These are phyloP conservation scores for Nicotiana paniculata DNA, from an alignment of 257 asterid species.

Conservation along the genomic window DNA sequence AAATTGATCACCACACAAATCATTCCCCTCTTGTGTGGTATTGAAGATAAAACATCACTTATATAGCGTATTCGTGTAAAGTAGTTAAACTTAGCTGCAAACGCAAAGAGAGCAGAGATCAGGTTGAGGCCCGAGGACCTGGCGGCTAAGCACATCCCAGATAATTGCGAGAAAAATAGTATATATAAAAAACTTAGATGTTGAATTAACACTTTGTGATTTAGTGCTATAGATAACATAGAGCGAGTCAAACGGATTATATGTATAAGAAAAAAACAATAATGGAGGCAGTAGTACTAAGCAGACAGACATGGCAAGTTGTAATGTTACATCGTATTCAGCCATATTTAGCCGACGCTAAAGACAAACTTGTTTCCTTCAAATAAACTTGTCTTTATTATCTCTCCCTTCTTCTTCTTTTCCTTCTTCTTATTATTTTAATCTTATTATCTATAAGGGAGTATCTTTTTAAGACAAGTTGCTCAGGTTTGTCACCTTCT, in stretches of 20 bases:
- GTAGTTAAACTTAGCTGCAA: no score
- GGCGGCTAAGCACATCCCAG: not conserved
- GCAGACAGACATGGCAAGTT: not conserved
- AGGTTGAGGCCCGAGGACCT: no score
- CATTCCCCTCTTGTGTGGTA: no score
- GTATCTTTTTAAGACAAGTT: not conserved
- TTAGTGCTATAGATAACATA: not conserved
- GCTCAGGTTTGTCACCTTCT: not conserved
- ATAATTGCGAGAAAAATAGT: no score
- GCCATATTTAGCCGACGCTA: not conserved
- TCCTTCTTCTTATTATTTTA: not conserved
- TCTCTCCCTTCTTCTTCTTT: not conserved
- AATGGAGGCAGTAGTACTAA: not conserved
- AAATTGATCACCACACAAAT: no score
- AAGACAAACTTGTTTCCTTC: not conserved
- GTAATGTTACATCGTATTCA: slow-evolving; percentile 2
- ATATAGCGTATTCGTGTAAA: no score
- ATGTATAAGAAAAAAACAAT: not conserved
- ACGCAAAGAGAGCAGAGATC: no score
- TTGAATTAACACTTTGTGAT: not conserved
- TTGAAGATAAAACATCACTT: no score
- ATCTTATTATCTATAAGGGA: not conserved
- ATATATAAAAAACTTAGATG: not conserved
- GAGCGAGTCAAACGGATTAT: not conserved
- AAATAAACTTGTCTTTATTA: not conserved